Evolutionary conservation across 1,139 yeast genomes (phyloP).

Genomic region (Arxiozyma slooffiae): DNA sequence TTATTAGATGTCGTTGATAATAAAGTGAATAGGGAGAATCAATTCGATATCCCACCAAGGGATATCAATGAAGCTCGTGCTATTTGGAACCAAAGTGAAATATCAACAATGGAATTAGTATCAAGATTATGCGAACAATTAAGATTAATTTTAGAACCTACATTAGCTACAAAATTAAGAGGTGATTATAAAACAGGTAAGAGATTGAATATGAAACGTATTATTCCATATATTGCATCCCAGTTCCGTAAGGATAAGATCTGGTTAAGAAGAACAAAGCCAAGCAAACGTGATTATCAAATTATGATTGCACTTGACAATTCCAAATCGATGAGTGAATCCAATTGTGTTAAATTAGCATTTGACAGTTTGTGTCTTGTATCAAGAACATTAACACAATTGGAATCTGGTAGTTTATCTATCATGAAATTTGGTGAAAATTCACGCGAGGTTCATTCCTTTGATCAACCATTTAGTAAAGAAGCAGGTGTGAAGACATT

Average conservation of each 20-base stretch:
- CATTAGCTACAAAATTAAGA: constrained; percentile 80
- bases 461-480: constrained; percentile 71
- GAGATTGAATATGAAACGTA: constrained; percentile 91
- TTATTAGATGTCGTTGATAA: constrained; percentile 30
- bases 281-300: constrained; percentile 94
- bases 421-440: constrained; percentile 85
- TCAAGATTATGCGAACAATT: constrained; percentile 87
- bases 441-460: constrained; percentile 79
- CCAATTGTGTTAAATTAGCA: constrained; percentile 81
- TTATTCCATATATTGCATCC: constrained; percentile 94
- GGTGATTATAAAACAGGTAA: constrained; percentile 98
- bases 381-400: constrained; percentile 83
- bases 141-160: constrained; percentile 87
- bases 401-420: constrained; percentile 90
- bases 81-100: constrained; percentile 75
- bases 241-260: constrained; percentile 96
- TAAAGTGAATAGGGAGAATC: constrained; percentile 23
- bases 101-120: constrained; percentile 76
- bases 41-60: constrained; percentile 36
- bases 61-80: constrained; percentile 58
- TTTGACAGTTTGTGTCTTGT: constrained; percentile 92
- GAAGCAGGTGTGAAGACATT: constrained; percentile 78
- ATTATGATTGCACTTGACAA: constrained; percentile 97
- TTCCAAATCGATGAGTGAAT: constrained; percentile 94
- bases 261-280: constrained; percentile 96